Conservation (phyloP, 352 stramenopile species). For the Globisporangium abappressorium region DNA sequence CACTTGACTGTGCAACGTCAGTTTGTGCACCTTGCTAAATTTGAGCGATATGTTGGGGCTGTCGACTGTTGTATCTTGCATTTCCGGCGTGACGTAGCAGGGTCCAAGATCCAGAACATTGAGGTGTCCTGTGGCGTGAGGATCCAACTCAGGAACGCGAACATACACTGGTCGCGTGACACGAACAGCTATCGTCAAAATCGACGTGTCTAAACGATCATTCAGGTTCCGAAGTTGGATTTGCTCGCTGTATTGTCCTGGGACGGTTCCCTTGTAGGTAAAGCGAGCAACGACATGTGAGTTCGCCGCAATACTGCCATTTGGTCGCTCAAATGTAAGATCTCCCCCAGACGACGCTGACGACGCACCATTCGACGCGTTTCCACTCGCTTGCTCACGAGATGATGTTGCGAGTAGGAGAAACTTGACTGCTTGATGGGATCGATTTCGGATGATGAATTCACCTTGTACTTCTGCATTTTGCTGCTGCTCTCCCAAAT, state of each 20-base stretch:
- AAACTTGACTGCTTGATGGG: conserved; percentile 64
- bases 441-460: conserved; percentile 70
- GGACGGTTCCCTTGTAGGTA: conserved; percentile 55
- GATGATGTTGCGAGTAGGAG: conserved; percentile 53
- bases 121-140: conserved; percentile 66
- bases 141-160: conserved; percentile 78
- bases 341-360: conserved; percentile 40
- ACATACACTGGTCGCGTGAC: conserved; percentile 83
- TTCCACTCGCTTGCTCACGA: conserved; percentile 31
- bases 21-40: conserved; percentile 87
- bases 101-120: conserved; percentile 72
- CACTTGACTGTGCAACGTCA: conserved; percentile 82
- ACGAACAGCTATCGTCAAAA: conserved; percentile 58
- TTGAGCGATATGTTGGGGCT: conserved; percentile 70
- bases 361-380: conserved; percentile 17
- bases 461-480: conserved; percentile 52
- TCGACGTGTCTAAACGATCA: conserved; percentile 72
- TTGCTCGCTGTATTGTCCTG: conserved; percentile 74
- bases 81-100: conserved; percentile 84
- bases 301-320: conserved; percentile 56
- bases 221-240: conserved; percentile 83
- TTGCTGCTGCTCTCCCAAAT: conserved; percentile 80
- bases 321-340: conserved; percentile 72
- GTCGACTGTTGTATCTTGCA: conserved; percentile 76
- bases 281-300: conserved; percentile 57